Evolutionary conservation across 352 stramenopile genomes (phyloP).

Genomic region (Phytophthora brassicae): DNA sequence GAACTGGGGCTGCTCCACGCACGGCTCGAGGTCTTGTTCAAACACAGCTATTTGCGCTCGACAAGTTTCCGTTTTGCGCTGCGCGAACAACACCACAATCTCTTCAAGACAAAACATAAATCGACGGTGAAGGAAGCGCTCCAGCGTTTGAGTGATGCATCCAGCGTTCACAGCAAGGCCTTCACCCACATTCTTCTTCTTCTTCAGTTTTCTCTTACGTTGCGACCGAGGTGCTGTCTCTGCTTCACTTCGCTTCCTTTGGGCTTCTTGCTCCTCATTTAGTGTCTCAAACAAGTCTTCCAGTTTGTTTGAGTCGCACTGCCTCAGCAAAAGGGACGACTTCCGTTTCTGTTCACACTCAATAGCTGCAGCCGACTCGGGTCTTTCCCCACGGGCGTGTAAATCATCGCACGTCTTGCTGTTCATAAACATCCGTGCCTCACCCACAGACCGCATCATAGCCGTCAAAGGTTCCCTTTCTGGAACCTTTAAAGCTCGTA

Average conservation of each 20-base stretch:
- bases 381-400: conserved; percentile 53
- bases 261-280: conserved; percentile 31
- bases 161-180: conserved; percentile 17
- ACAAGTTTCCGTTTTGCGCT: conserved; percentile 67
- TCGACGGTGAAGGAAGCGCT: conserved; percentile 68
- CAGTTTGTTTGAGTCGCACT: conserved; percentile 54
- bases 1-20: conserved; percentile 38
- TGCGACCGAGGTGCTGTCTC: conserved; percentile 6
- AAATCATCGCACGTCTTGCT: conserved; percentile 62
- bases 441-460: conserved; percentile 40
- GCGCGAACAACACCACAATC: conserved; percentile 73
- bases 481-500: conserved; percentile 24
- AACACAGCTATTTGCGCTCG: conserved; percentile 46
- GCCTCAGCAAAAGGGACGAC: conserved; percentile 42
- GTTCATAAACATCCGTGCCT: conserved; percentile 63
- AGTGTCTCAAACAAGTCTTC: conserved; percentile 64
- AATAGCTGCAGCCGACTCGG: conserved; percentile 17
- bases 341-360: conserved; percentile 19
- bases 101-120: conserved; percentile 83
- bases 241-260: conserved; percentile 13
- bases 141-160: conserved; percentile 39
- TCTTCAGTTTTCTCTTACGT: conserved; percentile 32
- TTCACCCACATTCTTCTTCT: conserved; percentile 34
- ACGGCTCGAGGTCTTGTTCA: conserved; percentile 59
- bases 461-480: conserved; percentile 50